phyloP scores from a whole-genome alignment of 2,329 filamentous ascomycete genomes.

The Orbilia quercus region DNA sequence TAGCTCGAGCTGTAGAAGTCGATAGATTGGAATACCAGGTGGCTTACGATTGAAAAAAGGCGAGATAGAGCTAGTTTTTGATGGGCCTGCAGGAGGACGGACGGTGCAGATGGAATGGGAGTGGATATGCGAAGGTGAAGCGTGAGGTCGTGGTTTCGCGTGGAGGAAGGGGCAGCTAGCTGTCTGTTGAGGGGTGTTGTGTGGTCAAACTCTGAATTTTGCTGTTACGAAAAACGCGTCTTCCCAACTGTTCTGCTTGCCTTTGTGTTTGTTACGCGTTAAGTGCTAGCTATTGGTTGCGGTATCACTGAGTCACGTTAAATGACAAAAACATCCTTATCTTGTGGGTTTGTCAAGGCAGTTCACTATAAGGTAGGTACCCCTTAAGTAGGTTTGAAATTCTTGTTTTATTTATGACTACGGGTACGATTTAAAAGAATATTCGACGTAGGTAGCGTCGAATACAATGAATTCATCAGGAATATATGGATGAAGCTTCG shows the following conservation, averaged over 20 bases:
- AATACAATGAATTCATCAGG: too few relatives aligned
- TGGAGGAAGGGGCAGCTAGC: conserved; percentile 16
- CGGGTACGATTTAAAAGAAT: too few relatives aligned
- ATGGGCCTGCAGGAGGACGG: neutral
- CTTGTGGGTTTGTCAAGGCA: too few relatives aligned
- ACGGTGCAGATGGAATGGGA: conserved; percentile 2
- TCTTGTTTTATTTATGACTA: too few relatives aligned
- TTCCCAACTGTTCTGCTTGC: conserved; percentile 2
- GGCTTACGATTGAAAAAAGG: conserved; percentile 4
- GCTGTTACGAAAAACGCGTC: conserved; percentile 43
- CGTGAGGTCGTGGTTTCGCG: conserved; percentile 44
- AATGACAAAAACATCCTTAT: neutral
- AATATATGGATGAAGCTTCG: neutral
- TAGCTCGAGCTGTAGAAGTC: conserved; percentile 3
- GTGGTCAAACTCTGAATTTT: conserved; percentile 42
- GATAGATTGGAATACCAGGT: neutral
- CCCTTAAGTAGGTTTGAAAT: too few relatives aligned
- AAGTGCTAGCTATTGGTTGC: conserved; percentile 14
- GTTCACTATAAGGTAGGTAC: too few relatives aligned
- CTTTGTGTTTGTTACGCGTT: conserved; percentile 23
- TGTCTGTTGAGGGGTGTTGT: conserved; percentile 38
- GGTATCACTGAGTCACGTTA: conserved; percentile 5
- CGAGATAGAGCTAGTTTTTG: neutral
- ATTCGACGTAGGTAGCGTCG: too few relatives aligned
- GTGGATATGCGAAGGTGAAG: conserved; percentile 21